Conservation (phyloP, 257 asterid species). For the Rauvolfia tetraphylla region DNA sequence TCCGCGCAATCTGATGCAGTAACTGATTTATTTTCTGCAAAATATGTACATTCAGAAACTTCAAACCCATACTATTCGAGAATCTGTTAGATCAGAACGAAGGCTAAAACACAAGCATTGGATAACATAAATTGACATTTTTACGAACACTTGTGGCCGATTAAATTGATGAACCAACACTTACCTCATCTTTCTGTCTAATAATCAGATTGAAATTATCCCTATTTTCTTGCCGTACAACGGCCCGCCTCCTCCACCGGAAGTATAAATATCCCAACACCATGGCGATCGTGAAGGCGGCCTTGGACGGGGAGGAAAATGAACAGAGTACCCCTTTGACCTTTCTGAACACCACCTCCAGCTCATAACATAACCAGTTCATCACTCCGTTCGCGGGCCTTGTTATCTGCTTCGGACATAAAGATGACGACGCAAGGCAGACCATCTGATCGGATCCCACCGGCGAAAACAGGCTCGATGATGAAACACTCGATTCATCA, state of each 20-base stretch:
- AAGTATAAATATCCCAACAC: constrained; percentile 20
- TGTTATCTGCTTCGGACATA: constrained; percentile 7
- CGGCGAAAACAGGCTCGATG: constrained; percentile 39
- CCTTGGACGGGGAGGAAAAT: constrained; percentile 18
- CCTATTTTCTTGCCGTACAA: not conserved
- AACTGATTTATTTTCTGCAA: constrained; percentile 62
- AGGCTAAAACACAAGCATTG: not conserved
- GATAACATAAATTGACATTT: constrained; percentile 22
- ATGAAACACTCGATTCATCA: constrained; percentile 11
- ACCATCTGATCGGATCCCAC: constrained; percentile 10
- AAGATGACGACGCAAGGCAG: constrained; percentile 18
- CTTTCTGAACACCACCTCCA: constrained; percentile 31
- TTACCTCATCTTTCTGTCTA: constrained; percentile 48
- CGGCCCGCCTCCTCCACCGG: constrained; percentile 22
- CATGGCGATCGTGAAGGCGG: constrained; percentile 23
- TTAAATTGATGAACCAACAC: not conserved
- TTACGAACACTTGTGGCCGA: constrained; percentile 30
- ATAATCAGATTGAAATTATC: constrained; percentile 23
- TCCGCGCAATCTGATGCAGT: constrained; percentile 60
- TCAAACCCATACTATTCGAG: not conserved
- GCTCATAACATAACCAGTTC: constrained; percentile 28
- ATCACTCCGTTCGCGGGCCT: constrained; percentile 1
- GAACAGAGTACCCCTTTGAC: constrained; percentile 21
- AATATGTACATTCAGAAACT: not conserved
- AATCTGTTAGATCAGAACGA: not conserved